Evolutionary conservation across 345 rosid species (phyloP).

Genomic region (Zanthoxylum bungeanum): DNA sequence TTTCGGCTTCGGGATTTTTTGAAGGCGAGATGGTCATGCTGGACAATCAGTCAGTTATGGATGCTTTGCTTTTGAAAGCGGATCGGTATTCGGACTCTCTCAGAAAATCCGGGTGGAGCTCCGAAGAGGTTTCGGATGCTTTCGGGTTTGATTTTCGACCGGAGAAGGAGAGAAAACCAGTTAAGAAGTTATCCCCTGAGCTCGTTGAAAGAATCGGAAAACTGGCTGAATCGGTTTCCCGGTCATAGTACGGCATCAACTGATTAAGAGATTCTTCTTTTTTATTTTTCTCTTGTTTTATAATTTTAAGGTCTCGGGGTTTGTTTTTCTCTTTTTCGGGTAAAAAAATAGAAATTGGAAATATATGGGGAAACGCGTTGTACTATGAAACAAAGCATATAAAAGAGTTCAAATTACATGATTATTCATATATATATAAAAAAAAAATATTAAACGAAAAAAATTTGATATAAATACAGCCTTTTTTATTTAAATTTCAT

Average conservation of each 20-base stretch:
- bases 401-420: slow-evolving; percentile 7
- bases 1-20: slow-evolving; percentile 84
- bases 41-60: slow-evolving; percentile 77
- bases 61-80: slow-evolving; percentile 76
- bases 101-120: slow-evolving; percentile 94
- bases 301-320: slow-evolving; percentile 12
- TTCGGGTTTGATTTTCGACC: slow-evolving; percentile 79
- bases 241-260: slow-evolving; percentile 37
- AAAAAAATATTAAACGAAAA: slow-evolving; percentile 2
- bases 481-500: not conserved
- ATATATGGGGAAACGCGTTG: slow-evolving; percentile 40
- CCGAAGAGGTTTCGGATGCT: slow-evolving; percentile 91
- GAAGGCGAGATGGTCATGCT: slow-evolving; percentile 73
- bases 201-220: slow-evolving; percentile 68
- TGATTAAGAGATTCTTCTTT: not conserved
- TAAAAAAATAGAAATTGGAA: slow-evolving; percentile 20
- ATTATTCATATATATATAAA: slow-evolving; percentile 15
- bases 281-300: not conserved
- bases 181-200: slow-evolving; percentile 63
- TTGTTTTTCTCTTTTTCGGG: slow-evolving; percentile 10
- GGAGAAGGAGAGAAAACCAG: slow-evolving; percentile 76
- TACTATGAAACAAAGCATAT: slow-evolving; percentile 26
- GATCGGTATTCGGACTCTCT: slow-evolving; percentile 89
- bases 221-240: slow-evolving; percentile 81
- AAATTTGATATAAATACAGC: not conserved